Evolutionary conservation across 2,329 filamentous ascomycete genomes (phyloP), one percentile per base, ranked within the genome.

Genomic region (Blumeriella jaapii): DNA sequence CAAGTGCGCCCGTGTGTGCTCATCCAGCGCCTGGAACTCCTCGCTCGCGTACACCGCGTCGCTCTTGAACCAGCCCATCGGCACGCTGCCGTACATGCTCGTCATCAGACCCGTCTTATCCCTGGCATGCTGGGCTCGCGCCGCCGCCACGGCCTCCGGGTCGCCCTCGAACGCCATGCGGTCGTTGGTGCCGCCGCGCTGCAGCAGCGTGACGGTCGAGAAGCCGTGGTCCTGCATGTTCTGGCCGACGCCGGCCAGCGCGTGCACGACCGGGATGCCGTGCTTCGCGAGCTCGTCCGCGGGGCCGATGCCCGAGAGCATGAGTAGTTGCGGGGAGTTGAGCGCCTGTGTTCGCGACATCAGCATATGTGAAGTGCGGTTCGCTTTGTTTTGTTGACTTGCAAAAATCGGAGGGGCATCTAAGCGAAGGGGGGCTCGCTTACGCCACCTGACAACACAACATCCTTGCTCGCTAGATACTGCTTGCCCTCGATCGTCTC

Each of bases 211-310:
- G 0, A 63, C 45, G 7, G 39, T 47, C n/a, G 42, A 38, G 28
- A 48, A 49, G 20, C 36, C 32, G 3, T 48, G 45, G 54, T 44
- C 67, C 62, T 29, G 60, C 61, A 6, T 51, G 53, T 78, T 78
- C 28, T 61, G 63, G 25, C 76, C 77, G n/a, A 82, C 73, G 8
- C 80, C 74, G 0, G 74, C 73, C 1, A 75, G 61, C 47, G 80
- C 63, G 2, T 41, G 71, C 19, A 77, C 45, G 3, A 76, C 57
- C 2, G 61, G 55, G 40, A 78, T 76, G 20, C 59, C 53, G 46
- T 67, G 49, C 28, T 50, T 50, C 16, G 51, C 19, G 3, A 67
- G 56, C 47, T 65, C 61, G 2, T 41, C 52, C 11, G 42, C 46
- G 3, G 61, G 59, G 1, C 64, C 65, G 26, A 68, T 52, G 19